Evolutionary conservation across 1,284 basidiomycete genomes (phyloP).

Genomic region (Termitomyces sp.): DNA sequence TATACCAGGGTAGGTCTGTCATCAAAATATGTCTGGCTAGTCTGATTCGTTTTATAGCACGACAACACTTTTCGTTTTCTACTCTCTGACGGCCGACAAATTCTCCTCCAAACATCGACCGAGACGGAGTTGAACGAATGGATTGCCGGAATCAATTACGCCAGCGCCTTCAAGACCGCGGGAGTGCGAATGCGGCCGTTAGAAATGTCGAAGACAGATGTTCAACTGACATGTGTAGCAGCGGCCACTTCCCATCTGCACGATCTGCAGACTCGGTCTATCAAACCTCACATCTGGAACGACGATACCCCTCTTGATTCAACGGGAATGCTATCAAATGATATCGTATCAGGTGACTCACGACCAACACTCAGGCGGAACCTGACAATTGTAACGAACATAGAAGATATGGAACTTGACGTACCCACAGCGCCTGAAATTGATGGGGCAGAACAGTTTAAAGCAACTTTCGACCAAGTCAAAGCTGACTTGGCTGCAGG

Average conservation of each 20-base stretch:
- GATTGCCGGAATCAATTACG: conserved; percentile 93
- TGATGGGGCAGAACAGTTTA: conserved; percentile 59
- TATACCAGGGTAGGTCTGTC: conserved; percentile 61
- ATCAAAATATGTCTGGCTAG: neutral
- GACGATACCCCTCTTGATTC: conserved; percentile 33
- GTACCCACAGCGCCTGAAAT: conserved; percentile 44
- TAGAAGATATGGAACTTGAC: conserved; percentile 34
- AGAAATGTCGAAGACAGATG: conserved; percentile 64
- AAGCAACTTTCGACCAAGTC: conserved; percentile 80
- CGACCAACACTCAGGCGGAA: conserved; percentile 24
- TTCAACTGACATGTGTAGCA: conserved; percentile 75
- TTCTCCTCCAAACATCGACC: conserved; percentile 73
- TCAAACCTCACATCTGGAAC: conserved; percentile 44
- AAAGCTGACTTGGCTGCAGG: conserved; percentile 74
- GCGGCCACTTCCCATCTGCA: conserved; percentile 79
- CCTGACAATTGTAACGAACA: conserved; percentile 27
- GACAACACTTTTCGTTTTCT: conserved; percentile 76
- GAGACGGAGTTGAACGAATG: conserved; percentile 85
- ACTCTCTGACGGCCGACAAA: conserved; percentile 73
- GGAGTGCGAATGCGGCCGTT: conserved; percentile 80
- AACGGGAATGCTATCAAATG: conserved; percentile 34
- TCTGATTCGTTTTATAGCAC: conserved; percentile 40
- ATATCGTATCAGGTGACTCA: conserved; percentile 20
- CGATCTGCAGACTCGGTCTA: conserved; percentile 45
- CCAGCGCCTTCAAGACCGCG: conserved; percentile 83